Percentiles rank a stretch among this genome's conserved stretches.
These are phyloP conservation scores for Discostella stelligeroides DNA, from an alignment of 108 stramenopile genomes.

Conservation along the genomic window DNA sequence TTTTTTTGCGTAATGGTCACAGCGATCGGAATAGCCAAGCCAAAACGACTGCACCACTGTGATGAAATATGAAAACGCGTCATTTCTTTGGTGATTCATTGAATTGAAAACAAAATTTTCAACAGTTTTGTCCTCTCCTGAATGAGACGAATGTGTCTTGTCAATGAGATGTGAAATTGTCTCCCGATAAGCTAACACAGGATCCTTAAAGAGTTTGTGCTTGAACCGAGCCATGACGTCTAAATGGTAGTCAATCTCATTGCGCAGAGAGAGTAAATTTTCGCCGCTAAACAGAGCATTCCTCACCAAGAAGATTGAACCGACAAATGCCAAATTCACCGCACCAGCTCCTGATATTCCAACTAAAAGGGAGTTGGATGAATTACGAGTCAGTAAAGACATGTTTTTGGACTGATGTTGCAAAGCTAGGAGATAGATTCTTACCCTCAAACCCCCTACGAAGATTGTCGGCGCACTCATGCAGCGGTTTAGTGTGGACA, in stretches of 20 bases:
- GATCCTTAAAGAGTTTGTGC: background rate
- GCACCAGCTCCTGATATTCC: background rate
- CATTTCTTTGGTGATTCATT: background rate
- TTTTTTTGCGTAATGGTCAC: background rate
- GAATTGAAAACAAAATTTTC: background rate
- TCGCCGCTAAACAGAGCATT: background rate
- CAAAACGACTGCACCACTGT: constrained; percentile 12
- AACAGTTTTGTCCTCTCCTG: background rate
- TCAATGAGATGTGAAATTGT: constrained; percentile 1
- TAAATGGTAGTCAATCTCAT: background rate
- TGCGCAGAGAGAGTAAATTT: background rate
- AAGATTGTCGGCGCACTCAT: constrained; percentile 1
- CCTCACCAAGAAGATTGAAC: background rate
- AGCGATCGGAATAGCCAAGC: constrained; percentile 10
- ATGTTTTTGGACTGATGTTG: background rate
- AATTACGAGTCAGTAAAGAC: background rate
- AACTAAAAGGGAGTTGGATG: background rate
- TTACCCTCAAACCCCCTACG: constrained; percentile 1
- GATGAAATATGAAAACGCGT: background rate
- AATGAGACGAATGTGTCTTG: background rate
- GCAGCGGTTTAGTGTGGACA: background rate
- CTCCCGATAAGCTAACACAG: background rate
- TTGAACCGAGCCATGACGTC: background rate
- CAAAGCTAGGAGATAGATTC: background rate
- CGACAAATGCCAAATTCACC: background rate